A percentile compares a stretch with the other conserved stretches of the same genome.
phyloP scores from a whole-genome alignment of 2,329 filamentous ascomycete genomes.

The Penicillium sp. region DNA sequence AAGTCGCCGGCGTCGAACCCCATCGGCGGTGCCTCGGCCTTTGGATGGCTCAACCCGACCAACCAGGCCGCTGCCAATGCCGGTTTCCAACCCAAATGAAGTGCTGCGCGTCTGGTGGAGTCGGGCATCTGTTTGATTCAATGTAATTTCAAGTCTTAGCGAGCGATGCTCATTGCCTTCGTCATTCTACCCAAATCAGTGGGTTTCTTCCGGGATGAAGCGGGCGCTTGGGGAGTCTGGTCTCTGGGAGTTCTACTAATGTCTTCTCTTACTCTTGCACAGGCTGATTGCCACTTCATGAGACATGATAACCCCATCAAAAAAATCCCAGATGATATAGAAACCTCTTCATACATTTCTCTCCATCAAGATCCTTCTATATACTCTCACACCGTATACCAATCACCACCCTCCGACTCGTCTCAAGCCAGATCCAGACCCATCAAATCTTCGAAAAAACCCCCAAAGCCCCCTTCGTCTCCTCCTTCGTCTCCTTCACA shows the following conservation, averaged over 20 bases:
- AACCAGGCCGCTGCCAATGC: conserved; percentile 15
- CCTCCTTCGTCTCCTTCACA: conserved; percentile 73
- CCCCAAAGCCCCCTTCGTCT: conserved; percentile 69
- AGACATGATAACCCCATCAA: not conserved
- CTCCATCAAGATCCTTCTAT: not conserved
- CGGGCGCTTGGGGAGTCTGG: not conserved
- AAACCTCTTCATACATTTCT: not conserved
- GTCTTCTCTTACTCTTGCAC: not conserved
- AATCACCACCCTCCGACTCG: not conserved
- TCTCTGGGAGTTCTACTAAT: not conserved
- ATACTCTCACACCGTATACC: not conserved
- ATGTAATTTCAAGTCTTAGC: not conserved
- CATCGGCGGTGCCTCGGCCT: conserved; percentile 87
- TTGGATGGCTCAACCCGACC: conserved; percentile 79
- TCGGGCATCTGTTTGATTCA: not conserved
- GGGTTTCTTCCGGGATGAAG: not conserved
- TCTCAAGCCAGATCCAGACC: not conserved
- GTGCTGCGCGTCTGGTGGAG: not conserved
- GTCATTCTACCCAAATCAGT: not conserved
- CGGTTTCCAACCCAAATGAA: conserved; percentile 29
- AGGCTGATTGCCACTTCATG: not conserved
- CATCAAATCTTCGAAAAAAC: conserved; percentile 62
- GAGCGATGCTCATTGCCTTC: not conserved
- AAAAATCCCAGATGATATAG: not conserved
- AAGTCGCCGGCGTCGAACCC: conserved; percentile 72